phyloP scores from a whole-genome alignment of 257 asterid species.

The Nicotiana otophora region DNA sequence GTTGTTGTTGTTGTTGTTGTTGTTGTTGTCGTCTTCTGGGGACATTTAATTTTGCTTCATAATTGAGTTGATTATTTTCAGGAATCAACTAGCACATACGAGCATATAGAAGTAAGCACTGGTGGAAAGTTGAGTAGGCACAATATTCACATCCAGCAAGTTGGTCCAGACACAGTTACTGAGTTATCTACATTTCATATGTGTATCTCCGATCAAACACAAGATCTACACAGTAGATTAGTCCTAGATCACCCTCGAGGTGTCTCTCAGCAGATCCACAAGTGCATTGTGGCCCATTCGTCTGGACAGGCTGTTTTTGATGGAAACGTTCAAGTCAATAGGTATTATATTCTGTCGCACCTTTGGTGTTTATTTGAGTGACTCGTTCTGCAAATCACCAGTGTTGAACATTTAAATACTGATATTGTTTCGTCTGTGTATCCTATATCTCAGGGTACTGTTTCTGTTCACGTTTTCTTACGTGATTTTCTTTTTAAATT shows the following conservation, averaged over 20 bases:
- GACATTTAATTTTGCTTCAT: neutral
- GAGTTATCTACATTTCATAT: slow-evolving; percentile 82
- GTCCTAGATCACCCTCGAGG: slow-evolving; percentile 89
- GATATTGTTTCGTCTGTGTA: neutral
- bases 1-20: no score
- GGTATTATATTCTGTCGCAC: slow-evolving; percentile 38
- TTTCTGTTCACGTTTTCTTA: neutral
- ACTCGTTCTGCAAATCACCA: neutral
- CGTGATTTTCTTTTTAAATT: neutral
- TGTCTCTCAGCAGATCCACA: slow-evolving; percentile 76
- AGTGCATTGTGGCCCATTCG: slow-evolving; percentile 93
- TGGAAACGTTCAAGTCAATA: slow-evolving; percentile 87
- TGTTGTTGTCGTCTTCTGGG: no score
- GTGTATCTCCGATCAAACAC: slow-evolving; percentile 66
- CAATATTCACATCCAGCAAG: slow-evolving; percentile 80
- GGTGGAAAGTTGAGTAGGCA: slow-evolving; percentile 94
- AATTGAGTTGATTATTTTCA: slow-evolving; percentile 18
- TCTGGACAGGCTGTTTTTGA: slow-evolving; percentile 84
- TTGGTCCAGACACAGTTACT: slow-evolving; percentile 72
- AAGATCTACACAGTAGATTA: slow-evolving; percentile 80
- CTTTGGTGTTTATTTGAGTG: neutral
- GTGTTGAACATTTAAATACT: neutral
- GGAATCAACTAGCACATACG: slow-evolving; percentile 63
- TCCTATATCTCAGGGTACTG: neutral
- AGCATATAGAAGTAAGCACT: slow-evolving; percentile 74